A percentile compares a stretch with the other conserved stretches of the same genome.
Conservation (phyloP, 768 basidiomycete species). For the Auriscalpium vulgare region DNA sequence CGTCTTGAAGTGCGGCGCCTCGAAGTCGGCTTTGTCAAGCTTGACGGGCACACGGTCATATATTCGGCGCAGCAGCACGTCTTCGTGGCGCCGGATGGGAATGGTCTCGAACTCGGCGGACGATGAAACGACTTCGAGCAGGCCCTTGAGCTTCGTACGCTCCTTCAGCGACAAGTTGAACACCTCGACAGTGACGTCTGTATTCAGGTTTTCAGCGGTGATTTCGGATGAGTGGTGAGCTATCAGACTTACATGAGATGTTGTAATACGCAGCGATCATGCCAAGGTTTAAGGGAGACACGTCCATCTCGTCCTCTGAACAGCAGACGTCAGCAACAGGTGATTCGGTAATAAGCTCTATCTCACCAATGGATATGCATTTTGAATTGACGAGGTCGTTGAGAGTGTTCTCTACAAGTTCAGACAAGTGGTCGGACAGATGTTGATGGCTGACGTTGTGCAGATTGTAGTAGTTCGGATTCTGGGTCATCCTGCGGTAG, state of each 20-base stretch:
- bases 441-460: conserved; percentile 95
- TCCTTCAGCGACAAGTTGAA: conserved; percentile 94
- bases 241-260: conserved; percentile 63
- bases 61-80: conserved; percentile 72
- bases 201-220: conserved; percentile 14
- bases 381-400: conserved; percentile 90
- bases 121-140: conserved; percentile 94
- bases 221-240: background rate
- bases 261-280: conserved; percentile 99
- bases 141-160: conserved; percentile 91
- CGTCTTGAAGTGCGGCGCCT: conserved; percentile 96
- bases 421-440: conserved; percentile 91
- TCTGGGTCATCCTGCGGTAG: conserved; percentile 96
- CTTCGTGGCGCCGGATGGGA: conserved; percentile 93
- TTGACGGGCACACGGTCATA: conserved; percentile 98
- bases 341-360: no score
- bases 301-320: conserved; percentile 88
- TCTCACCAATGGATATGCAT: conserved; percentile 80
- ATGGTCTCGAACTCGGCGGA: conserved; percentile 94
- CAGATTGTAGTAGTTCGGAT: conserved; percentile 91
- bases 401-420: conserved; percentile 89
- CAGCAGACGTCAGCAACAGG: background rate
- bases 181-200: conserved; percentile 94
- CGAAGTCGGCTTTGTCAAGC: conserved; percentile 75
- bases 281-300: conserved; percentile 86